A percentile compares a stretch with the other conserved stretches of the same genome.
phyloP scores from a whole-genome alignment of 2,329 filamentous ascomycete genomes.

The Fusarium falciforme region DNA sequence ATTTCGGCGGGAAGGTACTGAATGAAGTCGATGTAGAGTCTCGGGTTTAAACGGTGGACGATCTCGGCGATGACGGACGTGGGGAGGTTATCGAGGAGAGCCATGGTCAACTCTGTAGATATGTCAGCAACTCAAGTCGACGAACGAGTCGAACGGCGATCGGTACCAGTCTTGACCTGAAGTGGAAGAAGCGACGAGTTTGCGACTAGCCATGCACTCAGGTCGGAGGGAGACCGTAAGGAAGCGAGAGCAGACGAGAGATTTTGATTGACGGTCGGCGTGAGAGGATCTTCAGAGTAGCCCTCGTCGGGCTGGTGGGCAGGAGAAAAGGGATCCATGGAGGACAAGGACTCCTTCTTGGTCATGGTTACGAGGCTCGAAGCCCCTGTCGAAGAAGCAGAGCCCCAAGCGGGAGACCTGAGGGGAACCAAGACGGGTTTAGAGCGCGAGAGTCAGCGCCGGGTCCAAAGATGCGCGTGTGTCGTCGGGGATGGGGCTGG shows the following conservation, averaged over 20 bases:
- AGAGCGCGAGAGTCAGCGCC: conserved; percentile 6
- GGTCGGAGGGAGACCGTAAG: conserved; percentile 55
- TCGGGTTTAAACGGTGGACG: conserved; percentile 81
- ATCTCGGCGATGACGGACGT: conserved; percentile 84
- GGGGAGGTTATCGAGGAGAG: conserved; percentile 80
- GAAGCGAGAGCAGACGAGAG: conserved; percentile 49
- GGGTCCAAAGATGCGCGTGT: neutral
- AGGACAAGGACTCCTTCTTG: conserved; percentile 41
- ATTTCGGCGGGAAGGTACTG: conserved; percentile 88
- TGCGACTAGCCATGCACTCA: conserved; percentile 62
- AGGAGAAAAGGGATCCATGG: conserved; percentile 62
- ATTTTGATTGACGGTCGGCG: conserved; percentile 52
- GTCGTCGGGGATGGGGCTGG: neutral
- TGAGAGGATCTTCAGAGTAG: conserved; percentile 81
- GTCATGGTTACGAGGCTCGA: conserved; percentile 43
- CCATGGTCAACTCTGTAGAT: conserved; percentile 79
- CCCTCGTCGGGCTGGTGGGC: conserved; percentile 80
- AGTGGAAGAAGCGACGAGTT: conserved; percentile 63
- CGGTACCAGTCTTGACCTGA: conserved; percentile 61
- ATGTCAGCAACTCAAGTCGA: conserved; percentile 22
- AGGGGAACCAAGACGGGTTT: neutral
- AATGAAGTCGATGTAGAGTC: conserved; percentile 94
- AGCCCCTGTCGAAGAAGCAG: conserved; percentile 32
- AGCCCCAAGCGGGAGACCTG: conserved; percentile 5
- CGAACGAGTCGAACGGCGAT: neutral